Evolutionary conservation across 2,329 filamentous ascomycete genomes (phyloP), one percentile per base, ranked within the genome.

Genomic region (Cercospora sp.): DNA sequence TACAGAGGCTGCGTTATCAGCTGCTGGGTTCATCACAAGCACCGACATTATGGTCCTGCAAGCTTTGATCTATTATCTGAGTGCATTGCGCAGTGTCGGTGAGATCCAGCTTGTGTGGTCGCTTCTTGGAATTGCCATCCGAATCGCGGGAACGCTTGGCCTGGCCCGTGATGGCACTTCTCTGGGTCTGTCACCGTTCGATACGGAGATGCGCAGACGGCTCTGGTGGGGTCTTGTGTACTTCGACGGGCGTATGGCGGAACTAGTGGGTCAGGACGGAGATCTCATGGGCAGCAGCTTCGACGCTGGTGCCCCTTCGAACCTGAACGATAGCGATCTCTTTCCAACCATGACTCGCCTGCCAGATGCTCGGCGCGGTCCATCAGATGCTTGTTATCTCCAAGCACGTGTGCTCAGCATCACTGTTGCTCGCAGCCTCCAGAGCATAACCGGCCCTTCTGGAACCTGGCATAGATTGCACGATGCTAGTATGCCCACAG

Each of bases 161-260:
- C 66, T 79, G 3, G 67, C 73, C 3, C 71, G 70, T 2, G 77
- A 78, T 48, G 75, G 75, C 30, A 72, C 66, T 9, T 68, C 71
- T 10, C 69, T 76, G 9, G 68, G 68, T n/a, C 64, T 79, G 10
- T 71, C 76, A 13, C 74, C 75, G 3, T 78, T 79, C 65, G 77
- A 79, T 42, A 72, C 71, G 6, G 78, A 79, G 60, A 75, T 78
- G 69, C 76, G 77, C 3, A 65, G 76, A 42, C 73, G 78, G 3
- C 65, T 79, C 8, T 79, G 75, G 76, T 79, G 77, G 76, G 74
- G 71, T 3, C 68, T 93, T 16, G 84, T 90, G 1, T 82, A 87
- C 28, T 90, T 91, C 71, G 91, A 93, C 76, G 83, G 85, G 68
- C 88, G 90, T 23, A 85, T 91, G 42, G 85, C 88, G 66, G 90